A percentile compares a stretch with the other conserved stretches of the same genome.
phyloP scores from a whole-genome alignment of 1,139 yeast species.

The Sugiyamaella castrensis region DNA sequence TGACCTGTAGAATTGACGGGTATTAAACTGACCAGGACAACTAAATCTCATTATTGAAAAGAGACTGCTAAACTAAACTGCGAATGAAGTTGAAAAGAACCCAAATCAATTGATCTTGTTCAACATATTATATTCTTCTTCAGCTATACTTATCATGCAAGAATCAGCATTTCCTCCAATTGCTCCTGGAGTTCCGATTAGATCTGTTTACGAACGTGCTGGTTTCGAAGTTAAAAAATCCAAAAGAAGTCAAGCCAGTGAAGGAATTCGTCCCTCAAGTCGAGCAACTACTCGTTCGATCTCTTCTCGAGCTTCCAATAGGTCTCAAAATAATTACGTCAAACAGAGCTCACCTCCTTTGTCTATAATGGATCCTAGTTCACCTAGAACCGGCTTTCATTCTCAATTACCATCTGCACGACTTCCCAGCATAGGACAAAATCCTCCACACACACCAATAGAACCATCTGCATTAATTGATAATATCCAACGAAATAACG shows the following conservation, averaged over 20 bases:
- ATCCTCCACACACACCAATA: conserved; percentile 5
- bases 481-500: background rate
- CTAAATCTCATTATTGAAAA: too few species aligned
- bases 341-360: conserved; percentile 1
- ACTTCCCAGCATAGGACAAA: background rate
- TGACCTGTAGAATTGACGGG: too few species aligned
- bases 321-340: background rate
- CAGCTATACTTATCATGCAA: conserved; percentile 11
- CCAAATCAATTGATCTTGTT: too few species aligned
- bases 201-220: conserved; percentile 42
- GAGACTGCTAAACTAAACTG: too few species aligned
- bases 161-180: conserved; percentile 42
- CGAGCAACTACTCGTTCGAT: conserved; percentile 1
- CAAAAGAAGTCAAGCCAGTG: background rate
- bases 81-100: too few species aligned
- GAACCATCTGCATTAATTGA: background rate
- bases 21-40: too few species aligned
- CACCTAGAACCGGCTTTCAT: background rate
- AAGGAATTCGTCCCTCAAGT: conserved; percentile 1
- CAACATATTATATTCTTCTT: too few species aligned
- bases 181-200: conserved; percentile 33
- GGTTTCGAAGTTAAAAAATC: conserved; percentile 39
- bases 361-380: conserved; percentile 5
- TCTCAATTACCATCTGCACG: conserved; percentile 5
- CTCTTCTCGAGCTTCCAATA: conserved; percentile 6